phyloP scores from a whole-genome alignment of 208 protist species.

The Pavlovales sp. region DNA sequence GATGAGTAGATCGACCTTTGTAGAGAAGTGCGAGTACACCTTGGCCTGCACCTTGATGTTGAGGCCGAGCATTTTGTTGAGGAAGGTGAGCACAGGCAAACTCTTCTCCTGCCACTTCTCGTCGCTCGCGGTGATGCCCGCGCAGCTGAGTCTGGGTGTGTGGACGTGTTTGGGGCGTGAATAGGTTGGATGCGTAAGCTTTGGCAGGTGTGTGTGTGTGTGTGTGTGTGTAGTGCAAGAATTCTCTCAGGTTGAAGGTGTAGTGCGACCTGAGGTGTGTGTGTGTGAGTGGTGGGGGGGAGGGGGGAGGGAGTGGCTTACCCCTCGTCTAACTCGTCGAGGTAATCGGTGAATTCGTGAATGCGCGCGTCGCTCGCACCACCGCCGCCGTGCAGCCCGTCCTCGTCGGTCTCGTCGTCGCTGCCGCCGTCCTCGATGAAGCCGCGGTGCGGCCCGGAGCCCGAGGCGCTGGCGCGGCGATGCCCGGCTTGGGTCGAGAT shows the following conservation, averaged over 20 bases:
- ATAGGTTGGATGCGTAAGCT: too few relatives aligned
- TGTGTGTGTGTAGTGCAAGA: neutral
- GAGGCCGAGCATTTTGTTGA: neutral
- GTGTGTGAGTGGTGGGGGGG: too few relatives aligned
- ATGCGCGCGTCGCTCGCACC: too few relatives aligned
- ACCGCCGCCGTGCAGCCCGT: too few relatives aligned
- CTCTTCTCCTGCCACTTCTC: neutral
- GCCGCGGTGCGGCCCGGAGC: too few relatives aligned
- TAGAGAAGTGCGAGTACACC: constrained; percentile 18
- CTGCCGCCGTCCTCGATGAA: neutral
- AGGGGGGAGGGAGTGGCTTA: too few relatives aligned
- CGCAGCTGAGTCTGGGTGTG: neutral
- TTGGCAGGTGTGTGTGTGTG: neutral
- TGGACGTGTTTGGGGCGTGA: too few relatives aligned
- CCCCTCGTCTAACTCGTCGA: neutral
- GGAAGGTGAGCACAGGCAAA: neutral
- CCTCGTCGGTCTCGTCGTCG: too few relatives aligned
- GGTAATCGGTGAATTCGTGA: neutral
- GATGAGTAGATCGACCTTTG: neutral
- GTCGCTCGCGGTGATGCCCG: neutral
- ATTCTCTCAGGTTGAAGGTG: neutral
- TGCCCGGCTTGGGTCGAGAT: neutral
- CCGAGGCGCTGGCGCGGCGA: too few relatives aligned
- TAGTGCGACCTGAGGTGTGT: too few relatives aligned
- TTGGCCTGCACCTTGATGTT: neutral